Base-by-base conservation (phyloP, 805 yeast species). In the Monosporozyma unispora region DNA sequence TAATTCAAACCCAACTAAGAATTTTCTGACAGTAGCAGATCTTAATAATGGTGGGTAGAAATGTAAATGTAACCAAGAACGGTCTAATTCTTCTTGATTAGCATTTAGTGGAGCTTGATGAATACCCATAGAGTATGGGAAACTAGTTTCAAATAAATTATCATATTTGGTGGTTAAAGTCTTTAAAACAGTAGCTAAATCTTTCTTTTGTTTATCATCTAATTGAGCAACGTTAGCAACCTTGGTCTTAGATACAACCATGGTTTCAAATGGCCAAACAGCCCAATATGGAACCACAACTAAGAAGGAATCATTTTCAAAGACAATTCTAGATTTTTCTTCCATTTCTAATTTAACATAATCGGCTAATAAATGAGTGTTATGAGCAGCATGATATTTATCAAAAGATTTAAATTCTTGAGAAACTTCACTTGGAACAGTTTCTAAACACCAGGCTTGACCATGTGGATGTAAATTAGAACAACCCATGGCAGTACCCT, bases 391-490 rank as follows among this genome's bases (percentile, higher is more conserved):
- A 10, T 61, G 56, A 60, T 84, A 84, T 41, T 72, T 69, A 1
- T 60, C 62, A 72, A 84, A 71, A 45, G 79, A 72, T 3, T 58
- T 64, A 45, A 81, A 68, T 63, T 84, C 89, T 48, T 73, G 70
- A 19, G 70, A 72, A 9, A 84, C 85, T 66, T 83, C 89, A 35
- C 78, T 78, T 6, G 91, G 90, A 12, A 82, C 68, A 5, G 72
- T 64, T 54, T 76, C 81, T 49, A 82, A 70, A 64, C 84, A 78
- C 91, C 91, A 84, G 12, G 84, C 87, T 67, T 84, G 91, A 25
- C 90, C 87, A 60, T 84, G 91, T 7, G 90, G 89, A 65, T 84
- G 91, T 2, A 87, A 84, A 60, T 84, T 84, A 3, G 88, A 82
- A 60, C 90, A 84, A 38, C 90, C 90, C 90, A 84, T 84, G 5